A percentile compares a stretch with the other conserved stretches of the same genome.
These are phyloP conservation scores for Daldinia bambusicola DNA, from an alignment of 495 filamentous ascomycete species.

Conservation along the genomic window DNA sequence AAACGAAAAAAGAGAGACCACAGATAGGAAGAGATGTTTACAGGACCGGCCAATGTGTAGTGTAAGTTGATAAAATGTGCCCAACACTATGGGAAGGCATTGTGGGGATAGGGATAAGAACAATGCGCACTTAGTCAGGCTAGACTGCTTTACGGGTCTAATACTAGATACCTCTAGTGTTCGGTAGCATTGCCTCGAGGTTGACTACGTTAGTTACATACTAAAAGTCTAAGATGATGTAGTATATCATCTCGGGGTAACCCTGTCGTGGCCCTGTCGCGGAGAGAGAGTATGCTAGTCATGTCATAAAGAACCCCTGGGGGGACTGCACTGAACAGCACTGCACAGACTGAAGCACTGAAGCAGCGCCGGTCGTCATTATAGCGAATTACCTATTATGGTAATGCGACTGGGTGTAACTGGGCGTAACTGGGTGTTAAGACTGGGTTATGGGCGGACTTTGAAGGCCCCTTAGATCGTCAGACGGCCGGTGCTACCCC, in stretches of 20 bases:
- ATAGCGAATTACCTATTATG: conserved; percentile 7
- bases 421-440: no score
- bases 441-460: conserved; percentile 1
- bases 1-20: conserved; percentile 28
- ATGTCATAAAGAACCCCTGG: neutral
- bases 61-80: conserved; percentile 3
- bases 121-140: conserved; percentile 17
- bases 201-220: neutral
- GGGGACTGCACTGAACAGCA: neutral
- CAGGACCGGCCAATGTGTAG: conserved; percentile 30
- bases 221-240: conserved; percentile 27
- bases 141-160: conserved; percentile 30
- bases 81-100: conserved; percentile 27
- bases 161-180: no score
- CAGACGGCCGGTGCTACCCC: conserved; percentile 29
- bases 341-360: neutral
- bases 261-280: conserved; percentile 26
- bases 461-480: conserved; percentile 14
- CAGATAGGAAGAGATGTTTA: conserved; percentile 20
- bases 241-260: conserved; percentile 37
- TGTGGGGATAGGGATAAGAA: conserved; percentile 29
- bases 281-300: conserved; percentile 7
- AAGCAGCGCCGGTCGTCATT: neutral
- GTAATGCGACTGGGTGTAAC: conserved; percentile 1
- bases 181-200: neutral